Evolutionary conservation across 1,284 basidiomycete species (phyloP).

Genomic region (Ustilago nuda): DNA sequence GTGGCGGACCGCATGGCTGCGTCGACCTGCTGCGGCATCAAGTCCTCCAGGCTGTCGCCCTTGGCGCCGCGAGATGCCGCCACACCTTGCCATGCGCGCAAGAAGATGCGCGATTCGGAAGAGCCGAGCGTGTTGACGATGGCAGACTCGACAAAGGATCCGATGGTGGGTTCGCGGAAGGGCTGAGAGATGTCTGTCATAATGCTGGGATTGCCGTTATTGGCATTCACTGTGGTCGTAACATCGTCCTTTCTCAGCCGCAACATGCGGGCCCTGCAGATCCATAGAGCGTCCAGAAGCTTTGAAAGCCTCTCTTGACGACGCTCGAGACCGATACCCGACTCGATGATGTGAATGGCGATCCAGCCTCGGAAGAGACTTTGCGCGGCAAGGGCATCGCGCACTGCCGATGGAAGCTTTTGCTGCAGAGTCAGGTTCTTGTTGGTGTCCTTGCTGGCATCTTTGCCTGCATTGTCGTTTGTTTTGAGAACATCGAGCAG

Average conservation of each 20-base stretch:
- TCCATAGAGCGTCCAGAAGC: constrained; percentile 63
- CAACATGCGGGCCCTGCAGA: constrained; percentile 63
- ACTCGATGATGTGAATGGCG: constrained; percentile 63
- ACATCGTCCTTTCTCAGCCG: constrained; percentile 30
- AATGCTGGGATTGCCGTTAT: constrained; percentile 9
- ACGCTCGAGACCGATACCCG: constrained; percentile 56
- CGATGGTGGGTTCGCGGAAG: constrained; percentile 59
- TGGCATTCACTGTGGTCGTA: constrained; percentile 5
- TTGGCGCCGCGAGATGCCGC: constrained; percentile 42
- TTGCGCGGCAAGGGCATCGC: constrained; percentile 61
- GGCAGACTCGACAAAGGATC: constrained; percentile 64
- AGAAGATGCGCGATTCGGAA: constrained; percentile 57
- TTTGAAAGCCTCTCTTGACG: constrained; percentile 58
- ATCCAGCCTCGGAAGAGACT: constrained; percentile 63
- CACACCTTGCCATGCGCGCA: constrained; percentile 64
- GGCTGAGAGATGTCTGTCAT: constrained; percentile 28
- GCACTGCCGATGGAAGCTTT: constrained; percentile 52
- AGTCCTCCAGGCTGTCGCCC: constrained; percentile 49
- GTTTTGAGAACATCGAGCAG: constrained; percentile 53
- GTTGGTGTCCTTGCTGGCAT: constrained; percentile 10
- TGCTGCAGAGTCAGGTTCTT: constrained; percentile 39
- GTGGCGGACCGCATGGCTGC: constrained; percentile 22
- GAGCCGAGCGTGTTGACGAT: constrained; percentile 59
- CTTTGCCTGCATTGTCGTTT: constrained; percentile 2
- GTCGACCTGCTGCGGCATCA: constrained; percentile 43